phyloP scores from a whole-genome alignment of 1,284 basidiomycete species.

The Ganoderma boninense region DNA sequence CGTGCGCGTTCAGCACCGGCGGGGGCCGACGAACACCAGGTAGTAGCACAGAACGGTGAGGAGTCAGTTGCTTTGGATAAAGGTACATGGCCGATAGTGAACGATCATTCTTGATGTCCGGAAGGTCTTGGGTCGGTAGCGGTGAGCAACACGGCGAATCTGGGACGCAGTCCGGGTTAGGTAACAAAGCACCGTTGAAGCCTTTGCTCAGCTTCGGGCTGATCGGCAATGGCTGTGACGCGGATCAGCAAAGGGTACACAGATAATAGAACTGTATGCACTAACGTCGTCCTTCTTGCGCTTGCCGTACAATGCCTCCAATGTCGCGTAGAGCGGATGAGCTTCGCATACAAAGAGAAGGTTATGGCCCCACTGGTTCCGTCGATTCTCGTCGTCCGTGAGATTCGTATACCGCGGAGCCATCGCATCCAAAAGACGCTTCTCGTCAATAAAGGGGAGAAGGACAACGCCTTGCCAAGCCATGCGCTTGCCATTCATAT shows the following conservation, averaged over 20 bases:
- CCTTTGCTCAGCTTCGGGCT: slow-evolving; percentile 80
- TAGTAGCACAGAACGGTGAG: slow-evolving; percentile 88
- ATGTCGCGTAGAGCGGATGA: slow-evolving; percentile 85
- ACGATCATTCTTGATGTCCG: slow-evolving; percentile 87
- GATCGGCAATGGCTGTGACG: slow-evolving; percentile 67
- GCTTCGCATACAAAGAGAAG: slow-evolving; percentile 89
- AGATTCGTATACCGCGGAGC: slow-evolving; percentile 76
- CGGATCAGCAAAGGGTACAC: slow-evolving; percentile 14
- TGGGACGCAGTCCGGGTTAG: slow-evolving; percentile 91
- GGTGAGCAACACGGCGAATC: slow-evolving; percentile 91
- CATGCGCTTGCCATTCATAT: slow-evolving; percentile 99
- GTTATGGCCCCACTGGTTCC: slow-evolving; percentile 90
- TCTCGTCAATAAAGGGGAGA: slow-evolving; percentile 95
- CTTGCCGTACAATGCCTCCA: slow-evolving; percentile 92
- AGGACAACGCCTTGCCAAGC: slow-evolving; percentile 98
- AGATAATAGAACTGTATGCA: slow-evolving; percentile 23
- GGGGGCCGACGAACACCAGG: slow-evolving; percentile 74
- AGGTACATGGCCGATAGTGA: slow-evolving; percentile 90
- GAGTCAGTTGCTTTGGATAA: slow-evolving; percentile 87
- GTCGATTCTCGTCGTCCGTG: slow-evolving; percentile 81
- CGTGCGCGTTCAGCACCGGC: slow-evolving; percentile 73
- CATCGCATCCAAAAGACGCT: slow-evolving; percentile 87
- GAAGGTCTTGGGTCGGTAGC: slow-evolving; percentile 60
- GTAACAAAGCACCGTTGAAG: slow-evolving; percentile 81
- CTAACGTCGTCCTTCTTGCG: slow-evolving; percentile 82